phyloP scores from a whole-genome alignment of 306 rosid genomes.

The Citrullus colocynthis region DNA sequence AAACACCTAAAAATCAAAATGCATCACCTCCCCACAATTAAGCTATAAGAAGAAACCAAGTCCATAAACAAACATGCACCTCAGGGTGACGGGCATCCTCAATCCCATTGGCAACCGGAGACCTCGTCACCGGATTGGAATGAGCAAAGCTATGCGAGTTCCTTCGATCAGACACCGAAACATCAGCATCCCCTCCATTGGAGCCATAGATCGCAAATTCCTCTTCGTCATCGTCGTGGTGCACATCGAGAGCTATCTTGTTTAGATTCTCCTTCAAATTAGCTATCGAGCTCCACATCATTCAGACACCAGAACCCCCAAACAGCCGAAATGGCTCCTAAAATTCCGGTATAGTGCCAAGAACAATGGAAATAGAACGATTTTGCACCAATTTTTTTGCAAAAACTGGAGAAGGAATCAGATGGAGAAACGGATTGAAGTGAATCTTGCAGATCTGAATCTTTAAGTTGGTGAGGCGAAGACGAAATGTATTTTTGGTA shows the following conservation, averaged over 20 bases:
- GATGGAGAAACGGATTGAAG: neutral
- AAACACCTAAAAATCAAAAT: slow-evolving; percentile 8
- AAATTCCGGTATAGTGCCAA: neutral
- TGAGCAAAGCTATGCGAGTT: slow-evolving; percentile 48
- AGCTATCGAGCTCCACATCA: slow-evolving; percentile 77
- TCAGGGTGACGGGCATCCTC: slow-evolving; percentile 34
- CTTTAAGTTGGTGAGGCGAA: neutral
- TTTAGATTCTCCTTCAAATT: slow-evolving; percentile 78
- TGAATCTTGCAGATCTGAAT: neutral
- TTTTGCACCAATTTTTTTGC: neutral
- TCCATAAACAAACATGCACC: slow-evolving; percentile 20
- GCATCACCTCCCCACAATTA: neutral
- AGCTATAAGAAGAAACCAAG: neutral
- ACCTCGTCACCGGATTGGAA: slow-evolving; percentile 29
- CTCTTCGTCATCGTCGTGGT: slow-evolving; percentile 43
- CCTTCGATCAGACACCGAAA: slow-evolving; percentile 57
- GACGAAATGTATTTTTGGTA: neutral
- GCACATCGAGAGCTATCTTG: slow-evolving; percentile 82
- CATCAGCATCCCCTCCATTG: slow-evolving; percentile 13
- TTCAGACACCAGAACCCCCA: slow-evolving; percentile 13
- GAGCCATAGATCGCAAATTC: slow-evolving; percentile 32
- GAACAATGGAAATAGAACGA: neutral
- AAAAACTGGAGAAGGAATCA: neutral
- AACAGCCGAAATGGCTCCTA: neutral
- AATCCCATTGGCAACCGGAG: slow-evolving; percentile 44